phyloP scores from a whole-genome alignment of 805 yeast genomes.

The Starmerella gropengiesseri region DNA sequence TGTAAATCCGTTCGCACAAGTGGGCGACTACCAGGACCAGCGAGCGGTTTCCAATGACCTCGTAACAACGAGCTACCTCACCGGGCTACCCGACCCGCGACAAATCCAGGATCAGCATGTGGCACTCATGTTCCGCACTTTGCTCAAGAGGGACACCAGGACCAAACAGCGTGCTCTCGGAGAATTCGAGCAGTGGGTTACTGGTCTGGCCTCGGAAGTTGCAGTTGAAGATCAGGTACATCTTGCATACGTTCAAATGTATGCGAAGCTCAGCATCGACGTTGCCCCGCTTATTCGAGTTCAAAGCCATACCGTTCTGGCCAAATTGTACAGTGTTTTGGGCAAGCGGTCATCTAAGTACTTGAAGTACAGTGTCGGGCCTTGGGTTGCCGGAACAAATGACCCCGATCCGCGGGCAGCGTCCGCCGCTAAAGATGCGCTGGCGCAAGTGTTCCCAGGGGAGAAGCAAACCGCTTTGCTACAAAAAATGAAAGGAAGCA shows the following conservation, averaged over 20 bases:
- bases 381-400: constrained; percentile 59
- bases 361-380: constrained; percentile 59
- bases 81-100: constrained; percentile 66
- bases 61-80: constrained; percentile 62
- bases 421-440: constrained; percentile 36
- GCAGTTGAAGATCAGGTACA: constrained; percentile 44
- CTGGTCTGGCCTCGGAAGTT: constrained; percentile 26
- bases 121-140: constrained; percentile 58
- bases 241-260: constrained; percentile 65
- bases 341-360: constrained; percentile 54
- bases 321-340: constrained; percentile 38
- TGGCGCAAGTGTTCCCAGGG: constrained; percentile 47
- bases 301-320: constrained; percentile 54
- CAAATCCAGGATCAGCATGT: constrained; percentile 39
- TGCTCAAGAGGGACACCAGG: constrained; percentile 68
- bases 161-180: constrained; percentile 71
- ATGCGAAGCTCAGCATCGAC: constrained; percentile 68
- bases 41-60: constrained; percentile 26
- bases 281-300: constrained; percentile 54
- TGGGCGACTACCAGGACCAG: constrained; percentile 16
- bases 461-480: constrained; percentile 48
- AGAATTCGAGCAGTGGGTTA: constrained; percentile 34
- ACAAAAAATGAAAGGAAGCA: constrained; percentile 45
- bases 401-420: constrained; percentile 61
- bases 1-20: constrained; percentile 22